These are phyloP conservation scores for Chiua virens DNA, from an alignment of 768 basidiomycete genomes.

Conservation along the genomic window DNA sequence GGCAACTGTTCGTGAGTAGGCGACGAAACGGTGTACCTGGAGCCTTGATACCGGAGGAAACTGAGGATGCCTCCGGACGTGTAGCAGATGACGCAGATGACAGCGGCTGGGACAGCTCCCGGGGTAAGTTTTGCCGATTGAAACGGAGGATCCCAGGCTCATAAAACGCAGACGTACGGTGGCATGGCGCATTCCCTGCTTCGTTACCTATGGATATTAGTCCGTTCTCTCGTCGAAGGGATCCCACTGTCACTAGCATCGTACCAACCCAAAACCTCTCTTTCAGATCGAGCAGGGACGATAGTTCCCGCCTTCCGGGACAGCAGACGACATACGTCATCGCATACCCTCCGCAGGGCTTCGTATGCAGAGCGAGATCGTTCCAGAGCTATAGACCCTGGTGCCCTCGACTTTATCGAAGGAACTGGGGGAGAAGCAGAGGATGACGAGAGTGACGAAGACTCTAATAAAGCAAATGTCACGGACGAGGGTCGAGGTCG, in stretches of 20 bases:
- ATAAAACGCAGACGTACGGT: slow-evolving; percentile 22
- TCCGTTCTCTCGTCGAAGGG: slow-evolving; percentile 34
- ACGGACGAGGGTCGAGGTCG: slow-evolving; percentile 46
- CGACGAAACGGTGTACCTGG: slow-evolving; percentile 29
- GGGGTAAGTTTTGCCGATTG: slow-evolving; percentile 20
- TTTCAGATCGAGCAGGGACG: slow-evolving; percentile 38
- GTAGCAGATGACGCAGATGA: slow-evolving; percentile 17
- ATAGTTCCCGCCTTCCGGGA: slow-evolving; percentile 30
- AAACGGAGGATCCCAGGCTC: not conserved
- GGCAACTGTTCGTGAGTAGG: slow-evolving; percentile 55
- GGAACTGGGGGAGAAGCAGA: slow-evolving; percentile 53
- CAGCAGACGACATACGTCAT: slow-evolving; percentile 31
- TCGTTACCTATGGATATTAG: slow-evolving; percentile 67
- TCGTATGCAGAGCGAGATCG: slow-evolving; percentile 71
- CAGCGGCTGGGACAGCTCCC: slow-evolving; percentile 25
- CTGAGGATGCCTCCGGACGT: slow-evolving; percentile 28
- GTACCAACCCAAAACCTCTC: slow-evolving; percentile 52
- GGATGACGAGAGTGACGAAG: slow-evolving; percentile 33
- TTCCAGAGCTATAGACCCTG: slow-evolving; percentile 63
- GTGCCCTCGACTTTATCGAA: slow-evolving; percentile 58
- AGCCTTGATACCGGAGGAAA: slow-evolving; percentile 36
- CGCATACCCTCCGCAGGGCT: slow-evolving; percentile 55
- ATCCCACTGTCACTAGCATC: slow-evolving; percentile 53
- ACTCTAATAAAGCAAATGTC: slow-evolving; percentile 17
- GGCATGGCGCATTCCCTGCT: slow-evolving; percentile 40